Evolutionary conservation across 306 rosid species (phyloP).

Genomic region (Malus domestica): ASM211411v1 NC_041798.1:37786001-37786500

Average conservation of each 20-base stretch:
- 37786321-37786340: background rate
- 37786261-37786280: slow-evolving; percentile 5
- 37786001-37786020: slow-evolving; percentile 15
- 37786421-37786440: slow-evolving; percentile 1
- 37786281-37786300: background rate
- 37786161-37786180: slow-evolving; percentile 34
- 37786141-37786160: slow-evolving; percentile 68
- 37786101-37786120: slow-evolving; percentile 53
- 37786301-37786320: background rate
- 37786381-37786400: slow-evolving; percentile 18
- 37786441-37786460: slow-evolving; percentile 2
- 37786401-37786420: slow-evolving; percentile 22
- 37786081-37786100: slow-evolving; percentile 35
- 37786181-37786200: slow-evolving; percentile 51
- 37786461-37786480: slow-evolving; percentile 11
- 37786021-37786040: slow-evolving; percentile 20
- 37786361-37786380: slow-evolving; percentile 18
- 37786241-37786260: slow-evolving; percentile 55
- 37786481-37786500: background rate
- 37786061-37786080: slow-evolving; percentile 24
- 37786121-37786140: slow-evolving; percentile 88
- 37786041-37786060: slow-evolving; percentile 25
- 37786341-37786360: slow-evolving; percentile 18
- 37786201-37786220: slow-evolving; percentile 39
- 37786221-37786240: slow-evolving; percentile 47